Base-by-base conservation (phyloP, 148 eudicot genomes). In the Tetragonia tetragonoides region DNA sequence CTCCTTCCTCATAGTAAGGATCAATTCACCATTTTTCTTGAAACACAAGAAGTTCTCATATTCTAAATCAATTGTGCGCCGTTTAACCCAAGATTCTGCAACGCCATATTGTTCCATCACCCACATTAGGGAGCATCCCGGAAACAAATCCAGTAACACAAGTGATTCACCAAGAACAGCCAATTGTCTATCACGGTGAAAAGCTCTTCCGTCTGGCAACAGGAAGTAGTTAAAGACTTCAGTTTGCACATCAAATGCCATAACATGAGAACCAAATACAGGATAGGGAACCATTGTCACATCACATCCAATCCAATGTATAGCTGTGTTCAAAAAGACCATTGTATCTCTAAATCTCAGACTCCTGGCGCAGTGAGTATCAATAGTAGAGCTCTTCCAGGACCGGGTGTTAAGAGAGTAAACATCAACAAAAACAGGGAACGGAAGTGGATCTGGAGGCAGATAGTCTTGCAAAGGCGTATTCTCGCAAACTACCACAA, bases 271-370 rank as follows among this genome's bases (percentile, higher is more conserved):
- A 66, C 18, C 69, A 66, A 0, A 37, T 6, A 15, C 15, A 2
- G 44, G 46, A 10, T 54, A 54, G 12, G 59, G 59, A 54, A 54
- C 17, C 20, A 54, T 54, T 4, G 14, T 54, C 59, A 54, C 20
- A 54, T 66, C 44, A 39, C 42, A 15, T 38, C 69, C 46, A 12
- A 66, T 66, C 69, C 69, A 66, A 39, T 66, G 69, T 38, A 66
- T 40, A 38, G 46, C 69, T 17, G 9, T 37, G 10, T 66, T 66
- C 21, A 66, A 17, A 14, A 54, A 54, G 12, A 38, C 46, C 0
- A 44, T 17, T 17, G 21, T 15, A 66, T 15, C 15, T 7, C 10
- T 39, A 3, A 39, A 16, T 12, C 39, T 66, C 42, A 66, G 46
- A 40, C 18, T 14, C 20, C 38, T 15, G 20, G 38, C 69, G 38